Evolutionary conservation across 2,329 filamentous ascomycete genomes (phyloP).

Genomic region (Apiospora malaysiana): DNA sequence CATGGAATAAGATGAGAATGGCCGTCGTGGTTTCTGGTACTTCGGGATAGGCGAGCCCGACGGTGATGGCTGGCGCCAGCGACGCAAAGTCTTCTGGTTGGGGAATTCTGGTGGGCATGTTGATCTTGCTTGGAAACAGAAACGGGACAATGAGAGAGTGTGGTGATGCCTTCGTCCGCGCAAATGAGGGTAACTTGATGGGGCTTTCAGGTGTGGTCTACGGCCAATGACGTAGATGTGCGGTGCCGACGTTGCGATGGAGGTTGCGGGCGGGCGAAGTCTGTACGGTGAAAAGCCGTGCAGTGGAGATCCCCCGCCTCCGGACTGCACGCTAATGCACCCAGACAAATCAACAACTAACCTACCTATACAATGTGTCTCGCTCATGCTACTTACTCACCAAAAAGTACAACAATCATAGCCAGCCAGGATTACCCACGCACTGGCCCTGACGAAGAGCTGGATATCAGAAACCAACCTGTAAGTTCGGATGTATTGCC

Average conservation of each 20-base stretch:
- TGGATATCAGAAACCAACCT: background rate
- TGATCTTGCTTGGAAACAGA: constrained; percentile 34
- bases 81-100: constrained; percentile 55
- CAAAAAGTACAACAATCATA: background rate
- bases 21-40: constrained; percentile 70
- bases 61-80: constrained; percentile 47
- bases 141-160: background rate
- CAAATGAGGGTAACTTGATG: background rate
- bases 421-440: too few relatives aligned
- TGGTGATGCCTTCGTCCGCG: background rate
- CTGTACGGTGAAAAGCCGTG: constrained; percentile 18
- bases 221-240: constrained; percentile 11
- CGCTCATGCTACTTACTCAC: too few relatives aligned
- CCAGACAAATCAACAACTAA: too few relatives aligned
- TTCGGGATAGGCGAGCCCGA: constrained; percentile 55
- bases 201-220: background rate
- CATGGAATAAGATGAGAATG: constrained; percentile 82
- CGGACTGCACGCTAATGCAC: background rate
- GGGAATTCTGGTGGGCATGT: constrained; percentile 55
- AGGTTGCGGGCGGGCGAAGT: constrained; percentile 1
- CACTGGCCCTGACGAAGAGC: background rate
- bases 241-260: constrained; percentile 13
- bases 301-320: background rate
- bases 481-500: background rate
- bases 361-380: too few relatives aligned